Base-by-base conservation (phyloP, 352 stramenopile genomes). In the Phytophthora foliorum region DNA sequence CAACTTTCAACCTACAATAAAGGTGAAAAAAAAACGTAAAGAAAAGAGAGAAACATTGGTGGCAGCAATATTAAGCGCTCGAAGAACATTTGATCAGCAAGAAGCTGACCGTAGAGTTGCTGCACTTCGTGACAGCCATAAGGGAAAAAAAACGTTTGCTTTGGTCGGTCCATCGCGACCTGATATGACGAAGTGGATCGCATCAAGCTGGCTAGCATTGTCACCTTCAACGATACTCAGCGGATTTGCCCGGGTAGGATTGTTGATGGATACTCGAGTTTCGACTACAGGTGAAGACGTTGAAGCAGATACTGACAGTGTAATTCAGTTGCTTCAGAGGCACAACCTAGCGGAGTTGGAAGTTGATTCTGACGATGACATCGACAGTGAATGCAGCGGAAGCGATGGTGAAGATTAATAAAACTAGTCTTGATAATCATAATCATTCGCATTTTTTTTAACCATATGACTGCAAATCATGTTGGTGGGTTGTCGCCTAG, bases 151-250 rank as follows among this genome's bases (percentile, higher is more conserved):
- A 3, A 25, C 25, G 4, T 60, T 60, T 51, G 34, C 44, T 6
- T 29, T 60, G 5, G 53, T 60, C 9, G 53, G 16, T n/a, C 53
- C 39, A 16, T 60, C 53, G n/a, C 53, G 39, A 42, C 17, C 16
- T 5, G 22, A 61, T 9, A 61, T 61, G 38, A 52, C 25, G 41
- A 17, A 50, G 53, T 61, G 53, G 25, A 61, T 61, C 29, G 51
- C 54, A 8, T 52, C 54, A 31, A 41, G 54, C 41, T 52, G 54
- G 54, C 16, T 32, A 31, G 38, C 39, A 5, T n/a, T 52, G n/a
- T 42, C 39, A 9, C 8, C 54, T 21, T 42, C 39, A 5, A 61
- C 54, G 24, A 52, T 52, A 27, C 13, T 22, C 7, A 61, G 54
- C 24, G 54, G 53, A 13, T 61, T 61, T 22, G 50, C 38, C 3